Percentiles rank a stretch among this genome's conserved stretches.
Conservation (phyloP, 306 rosid species). For the Ochetophila trinervis region DNA sequence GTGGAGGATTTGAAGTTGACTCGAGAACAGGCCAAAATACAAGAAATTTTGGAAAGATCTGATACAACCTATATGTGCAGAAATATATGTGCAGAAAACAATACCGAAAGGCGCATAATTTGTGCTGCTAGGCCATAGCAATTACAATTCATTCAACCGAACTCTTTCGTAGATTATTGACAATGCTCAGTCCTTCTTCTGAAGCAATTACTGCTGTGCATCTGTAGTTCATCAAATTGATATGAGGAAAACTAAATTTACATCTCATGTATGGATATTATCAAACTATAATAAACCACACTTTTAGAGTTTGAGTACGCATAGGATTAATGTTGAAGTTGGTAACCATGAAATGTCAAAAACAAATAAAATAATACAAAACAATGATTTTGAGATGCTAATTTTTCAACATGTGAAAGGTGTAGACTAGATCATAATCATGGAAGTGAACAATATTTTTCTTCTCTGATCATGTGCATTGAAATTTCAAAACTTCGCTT, state of each 20-base stretch:
- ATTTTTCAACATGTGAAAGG: too few relatives aligned
- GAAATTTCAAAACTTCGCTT: too few relatives aligned
- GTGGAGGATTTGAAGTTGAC: too few relatives aligned
- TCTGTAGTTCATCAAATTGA: conserved; percentile 21
- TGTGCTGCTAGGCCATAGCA: not conserved
- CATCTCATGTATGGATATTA: not conserved
- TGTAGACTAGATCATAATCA: too few relatives aligned
- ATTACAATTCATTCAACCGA: conserved; percentile 17
- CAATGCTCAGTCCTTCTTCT: conserved; percentile 26
- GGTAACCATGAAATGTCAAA: not conserved
- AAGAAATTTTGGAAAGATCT: too few relatives aligned
- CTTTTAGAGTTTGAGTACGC: too few relatives aligned
- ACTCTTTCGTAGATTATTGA: conserved; percentile 35
- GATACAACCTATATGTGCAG: too few relatives aligned
- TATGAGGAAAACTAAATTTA: not conserved
- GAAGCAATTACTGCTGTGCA: conserved; percentile 45
- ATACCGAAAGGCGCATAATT: not conserved
- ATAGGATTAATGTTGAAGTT: too few relatives aligned
- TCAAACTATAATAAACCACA: too few relatives aligned
- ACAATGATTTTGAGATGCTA: not conserved
- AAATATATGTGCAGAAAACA: not conserved
- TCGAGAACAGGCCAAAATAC: too few relatives aligned
- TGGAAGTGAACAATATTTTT: too few relatives aligned
- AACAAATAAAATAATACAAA: not conserved
- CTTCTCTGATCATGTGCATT: too few relatives aligned